phyloP scores from a whole-genome alignment of 179 eudicot species.

The Spinacia oleracea region DNA sequence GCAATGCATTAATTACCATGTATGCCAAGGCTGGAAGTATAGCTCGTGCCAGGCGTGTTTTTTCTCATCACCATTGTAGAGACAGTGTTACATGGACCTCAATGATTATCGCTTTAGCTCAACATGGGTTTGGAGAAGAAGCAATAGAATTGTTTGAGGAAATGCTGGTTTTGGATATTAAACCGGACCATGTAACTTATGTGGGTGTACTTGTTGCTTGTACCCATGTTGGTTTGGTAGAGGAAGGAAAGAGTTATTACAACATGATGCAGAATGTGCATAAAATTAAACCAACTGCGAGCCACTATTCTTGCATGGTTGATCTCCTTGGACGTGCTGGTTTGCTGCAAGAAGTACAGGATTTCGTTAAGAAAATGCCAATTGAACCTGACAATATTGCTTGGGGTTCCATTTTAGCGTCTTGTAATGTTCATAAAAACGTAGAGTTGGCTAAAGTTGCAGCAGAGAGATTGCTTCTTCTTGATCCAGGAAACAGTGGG shows the following conservation, averaged over 20 bases:
- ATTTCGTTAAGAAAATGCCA: conserved; percentile 54
- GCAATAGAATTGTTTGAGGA: conserved; percentile 51
- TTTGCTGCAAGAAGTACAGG: conserved; percentile 54
- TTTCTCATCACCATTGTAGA: conserved; percentile 26
- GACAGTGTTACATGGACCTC: conserved; percentile 64
- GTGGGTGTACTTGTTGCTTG: conserved; percentile 64
- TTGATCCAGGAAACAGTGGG: conserved; percentile 59
- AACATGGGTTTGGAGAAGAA: conserved; percentile 59
- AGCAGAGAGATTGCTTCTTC: conserved; percentile 49
- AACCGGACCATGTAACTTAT: conserved; percentile 61
- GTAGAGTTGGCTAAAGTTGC: conserved; percentile 53
- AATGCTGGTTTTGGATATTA: conserved; percentile 43
- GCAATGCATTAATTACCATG: conserved; percentile 54
- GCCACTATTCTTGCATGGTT: conserved; percentile 64
- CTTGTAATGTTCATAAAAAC: conserved; percentile 53
- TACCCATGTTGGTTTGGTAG: conserved; percentile 50
- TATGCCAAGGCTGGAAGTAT: conserved; percentile 58
- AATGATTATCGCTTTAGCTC: conserved; percentile 62
- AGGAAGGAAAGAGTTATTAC: conserved; percentile 51
- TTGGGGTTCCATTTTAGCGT: conserved; percentile 65
- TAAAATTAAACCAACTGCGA: conserved; percentile 44
- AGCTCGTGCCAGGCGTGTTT: conserved; percentile 38
- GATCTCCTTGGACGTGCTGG: conserved; percentile 71
- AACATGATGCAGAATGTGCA: conserved; percentile 47
- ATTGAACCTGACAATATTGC: conserved; percentile 52